Base-by-base conservation (phyloP, 257 asterid genomes). In the Nicotiana benthamiana region DNA sequence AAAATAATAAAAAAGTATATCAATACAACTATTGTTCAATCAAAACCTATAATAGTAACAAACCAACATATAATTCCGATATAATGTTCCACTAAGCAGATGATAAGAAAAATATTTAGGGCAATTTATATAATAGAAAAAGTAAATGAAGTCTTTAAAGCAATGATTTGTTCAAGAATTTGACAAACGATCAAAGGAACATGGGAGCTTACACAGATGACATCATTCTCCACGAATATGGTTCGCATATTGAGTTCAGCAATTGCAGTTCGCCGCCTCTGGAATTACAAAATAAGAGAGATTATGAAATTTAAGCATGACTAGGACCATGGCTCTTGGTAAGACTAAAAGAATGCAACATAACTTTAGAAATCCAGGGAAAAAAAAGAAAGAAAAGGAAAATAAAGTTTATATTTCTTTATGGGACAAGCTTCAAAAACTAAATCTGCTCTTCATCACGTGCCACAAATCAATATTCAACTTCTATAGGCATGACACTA, bases 241-340 rank as follows among this genome's bases (percentile, higher is more conserved):
- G 88, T 88, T 67, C 97, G 97, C 98, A 95, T 95, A 88, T 92
- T 95, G 75, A 95, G 97, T 82, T 95, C 98, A 83, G 93, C 99
- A 34, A 88, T 59, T 79, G 99, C 98, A 81, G 98, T 95, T 87
- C 97, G 88, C 59, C 99, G 91, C 88, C 98, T 93, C 98, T 95
- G 90, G 77, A 79, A 78, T 57, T 40, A 46, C 86, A 57, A 53
- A 30, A 79, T 17, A 32, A n/a, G 34, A 22, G n/a, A 48, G 52
- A 43, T 17, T 54, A 77, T 20, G 66, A 27, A 57, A 64, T 27
- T 28, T 48, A 17, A 32, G 54, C 26, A 57, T n/a, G 77, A 54
- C 61, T 15, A 18, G n/a, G n/a, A n/a, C n/a, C n/a, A n/a, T 67
- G 70, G 32, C 36, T 51, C 13, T 64, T 18, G n/a, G 52, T 1